Base-by-base conservation (phyloP, 2,329 filamentous ascomycete genomes). In the Scytalidium sp. region DNA sequence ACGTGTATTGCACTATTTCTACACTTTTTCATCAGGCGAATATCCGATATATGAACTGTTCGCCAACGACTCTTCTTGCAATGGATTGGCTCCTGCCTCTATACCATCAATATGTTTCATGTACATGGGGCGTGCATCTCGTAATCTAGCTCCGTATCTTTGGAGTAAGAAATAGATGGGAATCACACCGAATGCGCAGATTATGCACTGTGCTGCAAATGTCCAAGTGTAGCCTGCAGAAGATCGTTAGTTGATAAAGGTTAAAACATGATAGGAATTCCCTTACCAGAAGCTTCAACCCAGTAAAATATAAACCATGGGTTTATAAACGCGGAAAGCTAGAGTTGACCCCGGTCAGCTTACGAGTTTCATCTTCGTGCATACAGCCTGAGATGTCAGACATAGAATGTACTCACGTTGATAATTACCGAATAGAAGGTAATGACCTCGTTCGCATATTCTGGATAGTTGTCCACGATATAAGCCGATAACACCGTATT, bases 341-440 rank as follows among this genome's bases (percentile, higher is more conserved):
- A 5, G 6, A 49, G 29, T 47, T 32, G 19, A 7, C 8, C 41
- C n/a, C n/a, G n/a, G n/a, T n/a, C n/a, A n/a, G n/a, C n/a, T n/a
- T n/a, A n/a, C n/a, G n/a, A n/a, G n/a, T n/a, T n/a, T n/a, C n/a
- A n/a, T n/a, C n/a, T n/a, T n/a, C n/a, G n/a, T n/a, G n/a, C n/a
- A n/a, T n/a, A n/a, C n/a, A n/a, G n/a, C n/a, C 15, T 21, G 21
- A 25, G 15, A 21, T 22, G 19, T 22, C 4, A 32, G n/a, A 32
- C 17, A 9, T 17, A 40, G 52, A 78, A 78, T 2, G 73, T 72
- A 39, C 71, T 72, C 43, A 79, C 56, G 55, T 80, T 81, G 36
- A 80, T 67, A 41, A 79, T 67, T 3, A 80, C 75, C 7, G 74
- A 69, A 57, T 80, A 81, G 57, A 80, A 81, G 7, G 73, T 77